Percentiles rank a stretch among this genome's conserved stretches.
Evolutionary conservation across 345 rosid genomes (phyloP).

Genomic region (Erodium maritimum): DNA sequence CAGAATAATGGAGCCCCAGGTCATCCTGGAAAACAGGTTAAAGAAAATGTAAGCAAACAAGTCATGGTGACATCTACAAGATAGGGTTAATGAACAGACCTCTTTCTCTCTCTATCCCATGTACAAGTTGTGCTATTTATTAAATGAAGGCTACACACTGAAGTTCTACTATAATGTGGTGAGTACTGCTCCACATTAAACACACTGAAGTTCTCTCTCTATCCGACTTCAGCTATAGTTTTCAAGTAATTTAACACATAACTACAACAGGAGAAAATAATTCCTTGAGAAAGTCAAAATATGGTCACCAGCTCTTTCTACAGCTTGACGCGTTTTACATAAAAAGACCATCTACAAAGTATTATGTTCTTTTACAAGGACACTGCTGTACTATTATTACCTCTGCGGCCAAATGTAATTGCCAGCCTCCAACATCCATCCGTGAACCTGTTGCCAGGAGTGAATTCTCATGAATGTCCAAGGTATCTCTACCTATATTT

Average conservation of each 20-base stretch:
- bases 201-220: too few species aligned
- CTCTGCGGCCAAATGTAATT: conserved; percentile 60
- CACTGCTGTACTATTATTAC: conserved; percentile 23
- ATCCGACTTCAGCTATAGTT: too few species aligned
- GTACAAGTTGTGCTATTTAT: too few species aligned
- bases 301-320: too few species aligned
- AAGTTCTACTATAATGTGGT: too few species aligned
- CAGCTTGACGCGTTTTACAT: too few species aligned
- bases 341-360: background rate
- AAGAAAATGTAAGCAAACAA: background rate
- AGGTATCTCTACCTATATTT: conserved; percentile 25
- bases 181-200: too few species aligned
- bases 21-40: conserved; percentile 29
- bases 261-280: too few species aligned
- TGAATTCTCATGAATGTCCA: conserved; percentile 24
- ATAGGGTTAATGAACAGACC: background rate
- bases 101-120: too few species aligned
- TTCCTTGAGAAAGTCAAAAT: too few species aligned
- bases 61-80: background rate
- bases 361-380: background rate
- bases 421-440: conserved; percentile 63
- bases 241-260: too few species aligned
- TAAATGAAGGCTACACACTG: too few species aligned
- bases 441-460: conserved; percentile 63
- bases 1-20: conserved; percentile 63